A percentile compares a stretch with the other conserved stretches of the same genome.
Evolutionary conservation across 306 rosid genomes (phyloP).

Genomic region (Luffa acutangula): DNA sequence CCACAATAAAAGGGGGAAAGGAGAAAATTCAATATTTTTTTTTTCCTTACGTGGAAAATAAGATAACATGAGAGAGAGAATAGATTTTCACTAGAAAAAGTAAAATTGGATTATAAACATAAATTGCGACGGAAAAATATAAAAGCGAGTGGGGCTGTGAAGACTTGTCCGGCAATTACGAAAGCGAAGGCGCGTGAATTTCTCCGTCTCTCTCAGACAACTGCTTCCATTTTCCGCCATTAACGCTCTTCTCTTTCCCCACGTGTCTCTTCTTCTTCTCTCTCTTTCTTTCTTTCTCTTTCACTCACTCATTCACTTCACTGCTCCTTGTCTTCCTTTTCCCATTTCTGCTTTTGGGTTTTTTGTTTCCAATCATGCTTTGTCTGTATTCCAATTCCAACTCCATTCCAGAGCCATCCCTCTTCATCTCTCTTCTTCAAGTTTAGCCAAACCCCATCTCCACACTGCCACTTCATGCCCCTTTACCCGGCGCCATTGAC

Average conservation of each 20-base stretch:
- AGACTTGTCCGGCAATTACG: background rate
- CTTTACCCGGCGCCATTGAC: background rate
- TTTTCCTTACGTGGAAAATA: too few relatives aligned
- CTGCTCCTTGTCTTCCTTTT: background rate
- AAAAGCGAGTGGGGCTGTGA: background rate
- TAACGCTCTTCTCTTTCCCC: slow-evolving; percentile 27
- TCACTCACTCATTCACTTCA: background rate
- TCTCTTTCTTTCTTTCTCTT: background rate
- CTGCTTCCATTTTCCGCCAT: slow-evolving; percentile 39
- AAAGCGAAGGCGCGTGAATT: background rate
- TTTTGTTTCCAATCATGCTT: background rate
- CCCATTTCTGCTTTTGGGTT: background rate
- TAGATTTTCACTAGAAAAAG: too few relatives aligned
- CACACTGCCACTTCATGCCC: background rate
- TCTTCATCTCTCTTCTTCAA: background rate
- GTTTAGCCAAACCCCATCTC: background rate
- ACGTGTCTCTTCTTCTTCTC: slow-evolving; percentile 20
- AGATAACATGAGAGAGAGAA: too few relatives aligned
- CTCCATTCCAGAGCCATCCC: background rate
- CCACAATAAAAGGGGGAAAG: too few relatives aligned
- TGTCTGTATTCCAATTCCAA: background rate
- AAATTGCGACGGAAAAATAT: background rate
- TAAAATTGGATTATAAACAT: background rate
- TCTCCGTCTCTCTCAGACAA: slow-evolving; percentile 15
- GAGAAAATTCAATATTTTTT: too few relatives aligned